phyloP scores from a whole-genome alignment of 164 flowering plant species.

The Macadamia integrifolia region DNA sequence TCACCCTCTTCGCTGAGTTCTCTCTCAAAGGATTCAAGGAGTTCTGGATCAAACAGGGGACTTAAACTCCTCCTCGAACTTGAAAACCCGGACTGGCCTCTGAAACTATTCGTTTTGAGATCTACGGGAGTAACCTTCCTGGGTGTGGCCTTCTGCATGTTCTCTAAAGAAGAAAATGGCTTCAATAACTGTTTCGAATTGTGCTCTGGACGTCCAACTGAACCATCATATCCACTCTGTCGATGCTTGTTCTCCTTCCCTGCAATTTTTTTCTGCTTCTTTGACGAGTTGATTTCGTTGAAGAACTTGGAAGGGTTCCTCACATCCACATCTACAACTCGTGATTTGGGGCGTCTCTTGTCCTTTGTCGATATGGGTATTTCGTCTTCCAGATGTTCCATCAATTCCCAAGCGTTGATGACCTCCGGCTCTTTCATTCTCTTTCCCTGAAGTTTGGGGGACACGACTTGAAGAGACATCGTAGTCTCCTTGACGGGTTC shows the following conservation, averaged over 20 bases:
- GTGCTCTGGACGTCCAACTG: conserved; percentile 19
- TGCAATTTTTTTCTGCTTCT: conserved; percentile 36
- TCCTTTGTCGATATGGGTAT: conserved; percentile 20
- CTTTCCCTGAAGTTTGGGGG: conserved; percentile 2
- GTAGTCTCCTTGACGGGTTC: conserved; percentile 16
- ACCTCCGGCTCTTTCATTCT: conserved; percentile 52
- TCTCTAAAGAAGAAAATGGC: conserved; percentile 28
- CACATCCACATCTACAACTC: conserved; percentile 25
- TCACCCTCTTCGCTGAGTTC: conserved; percentile 54
- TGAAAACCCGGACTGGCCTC: conserved; percentile 28
- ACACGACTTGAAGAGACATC: conserved; percentile 22
- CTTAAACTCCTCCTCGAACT: conserved; percentile 36
- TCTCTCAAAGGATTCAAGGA: conserved; percentile 46
- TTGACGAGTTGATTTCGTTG: conserved; percentile 42
- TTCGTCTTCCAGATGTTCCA: conserved; percentile 77
- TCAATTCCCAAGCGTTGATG: conserved; percentile 84
- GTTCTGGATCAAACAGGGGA: conserved; percentile 83
- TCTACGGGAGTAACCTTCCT: conserved; percentile 21
- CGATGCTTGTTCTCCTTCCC: conserved; percentile 71
- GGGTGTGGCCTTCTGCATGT: conserved; percentile 20
- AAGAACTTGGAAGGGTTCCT: conserved; percentile 49
- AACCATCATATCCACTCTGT: conserved; percentile 4
- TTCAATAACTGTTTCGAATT: conserved; percentile 43
- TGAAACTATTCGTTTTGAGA: conserved; percentile 23
- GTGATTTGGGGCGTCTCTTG: conserved; percentile 47